phyloP scores from a whole-genome alignment of 202 grass and related monocot genomes.

The Musa balbisiana region DNA sequence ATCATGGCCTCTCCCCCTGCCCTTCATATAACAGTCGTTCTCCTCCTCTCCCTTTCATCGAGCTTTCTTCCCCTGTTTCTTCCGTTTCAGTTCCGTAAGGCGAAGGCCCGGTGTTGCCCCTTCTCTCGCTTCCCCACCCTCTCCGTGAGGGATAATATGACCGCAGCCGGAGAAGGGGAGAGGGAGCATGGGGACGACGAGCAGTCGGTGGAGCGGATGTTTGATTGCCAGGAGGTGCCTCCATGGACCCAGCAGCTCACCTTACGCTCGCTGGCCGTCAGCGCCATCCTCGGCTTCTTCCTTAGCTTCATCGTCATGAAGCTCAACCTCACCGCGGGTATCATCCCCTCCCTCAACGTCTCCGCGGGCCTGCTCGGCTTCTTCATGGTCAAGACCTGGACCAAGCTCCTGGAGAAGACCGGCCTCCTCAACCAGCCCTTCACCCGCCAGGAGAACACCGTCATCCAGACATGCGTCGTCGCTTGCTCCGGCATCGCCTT shows the following conservation, averaged over 20 bases:
- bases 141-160: no score
- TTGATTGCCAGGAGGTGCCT: conserved; percentile 41
- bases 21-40: no score
- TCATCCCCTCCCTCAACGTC: conserved; percentile 64
- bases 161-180: no score
- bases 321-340: conserved; percentile 71
- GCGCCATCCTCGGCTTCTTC: conserved; percentile 44
- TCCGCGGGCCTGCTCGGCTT: conserved; percentile 57
- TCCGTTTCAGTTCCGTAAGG: no score
- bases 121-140: no score
- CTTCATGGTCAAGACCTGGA: conserved; percentile 75
- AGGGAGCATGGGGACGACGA: conserved; percentile 16
- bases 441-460: conserved; percentile 74
- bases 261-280: conserved; percentile 47
- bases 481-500: conserved; percentile 60
- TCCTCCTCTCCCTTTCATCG: no score
- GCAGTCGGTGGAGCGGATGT: conserved; percentile 48
- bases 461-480: conserved; percentile 80
- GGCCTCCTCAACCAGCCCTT: conserved; percentile 51
- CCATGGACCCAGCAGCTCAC: conserved; percentile 74
- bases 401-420: conserved; percentile 36
- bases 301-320: conserved; percentile 91
- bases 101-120: no score
- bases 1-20: no score
- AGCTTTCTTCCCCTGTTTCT: no score